Conservation (phyloP, 1,284 basidiomycete species). For the Cryptococcus hybrid region DNA sequence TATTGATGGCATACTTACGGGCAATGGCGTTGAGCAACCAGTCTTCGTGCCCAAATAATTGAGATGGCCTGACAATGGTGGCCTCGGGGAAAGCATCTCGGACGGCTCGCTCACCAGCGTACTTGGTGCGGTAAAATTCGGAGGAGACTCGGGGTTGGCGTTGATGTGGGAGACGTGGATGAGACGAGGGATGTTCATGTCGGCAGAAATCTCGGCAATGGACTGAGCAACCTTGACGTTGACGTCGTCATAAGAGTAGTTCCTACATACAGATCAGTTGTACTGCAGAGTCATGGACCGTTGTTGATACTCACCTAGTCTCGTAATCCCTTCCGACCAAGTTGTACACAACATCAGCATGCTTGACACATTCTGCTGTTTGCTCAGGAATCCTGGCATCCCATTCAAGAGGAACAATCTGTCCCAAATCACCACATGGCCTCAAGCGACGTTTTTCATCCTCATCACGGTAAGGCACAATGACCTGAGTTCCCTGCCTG, state of each 20-base stretch:
- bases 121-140: slow-evolving; percentile 84
- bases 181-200: slow-evolving; percentile 76
- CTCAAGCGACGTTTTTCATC: slow-evolving; percentile 89
- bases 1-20: slow-evolving; percentile 56
- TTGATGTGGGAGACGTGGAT: slow-evolving; percentile 97
- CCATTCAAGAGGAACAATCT: slow-evolving; percentile 97
- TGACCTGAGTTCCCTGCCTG: slow-evolving; percentile 88
- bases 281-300: not conserved
- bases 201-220: slow-evolving; percentile 78
- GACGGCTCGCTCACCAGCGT: slow-evolving; percentile 85
- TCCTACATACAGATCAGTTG: slow-evolving; percentile 54
- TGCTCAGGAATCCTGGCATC: slow-evolving; percentile 82
- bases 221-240: slow-evolving; percentile 58
- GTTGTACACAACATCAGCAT: slow-evolving; percentile 98
- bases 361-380: slow-evolving; percentile 89
- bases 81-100: slow-evolving; percentile 80
- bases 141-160: slow-evolving; percentile 76
- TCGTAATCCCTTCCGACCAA: slow-evolving; percentile 85
- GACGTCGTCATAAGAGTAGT: slow-evolving; percentile 71
- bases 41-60: slow-evolving; percentile 93
- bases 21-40: slow-evolving; percentile 91
- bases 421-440: slow-evolving; percentile 94
- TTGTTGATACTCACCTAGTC: slow-evolving; percentile 65
- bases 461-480: slow-evolving; percentile 94
- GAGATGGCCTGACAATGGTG: slow-evolving; percentile 82